Evolutionary conservation across 768 basidiomycete species (phyloP), one percentile per base, ranked within the genome.

Genomic region (Lactarius sp.): DNA sequence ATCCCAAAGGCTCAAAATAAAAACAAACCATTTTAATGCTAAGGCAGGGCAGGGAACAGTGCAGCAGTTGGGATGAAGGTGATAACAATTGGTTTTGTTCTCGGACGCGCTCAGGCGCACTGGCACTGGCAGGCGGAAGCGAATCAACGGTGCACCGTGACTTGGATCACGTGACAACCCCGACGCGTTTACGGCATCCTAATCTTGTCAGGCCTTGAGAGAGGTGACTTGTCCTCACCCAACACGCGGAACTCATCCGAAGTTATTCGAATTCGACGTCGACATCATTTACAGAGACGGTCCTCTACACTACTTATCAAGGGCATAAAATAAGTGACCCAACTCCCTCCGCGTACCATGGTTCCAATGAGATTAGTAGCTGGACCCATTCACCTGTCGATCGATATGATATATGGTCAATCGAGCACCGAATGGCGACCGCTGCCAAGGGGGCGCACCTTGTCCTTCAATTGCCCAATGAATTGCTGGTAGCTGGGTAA

Each of bases 401-500:
- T 10, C 36, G 52, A 36, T 27, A 42, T 13, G 8, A 13, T 27
- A 41, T 14, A 13, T 6, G 34, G 46, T 65, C n/a, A 65, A 54
- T 65, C 59, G n/a, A 65, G 20, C 34, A 60, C 8, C 13, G 64
- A 52, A 44, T 44, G 13, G 6, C 54, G 54, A 7, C 34, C n/a
- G n/a, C n/a, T 22, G 14, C 54, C 31, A 22, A 14, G 16, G 6
- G 6, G 10, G 31, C 73, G 47, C 27, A 88, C 90, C 86, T 92
- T 97, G 72, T 96, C 93, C 78, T 93, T 95, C 69, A 98, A 75
- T 65, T 90, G 86, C 37, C 83, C 84, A 69, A 97, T 83, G 76
- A 92, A 98, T 74, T 98, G 96, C 71, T 94, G 90, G 76, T 98
- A 99, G 73, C 94, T 97, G 54, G 94, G 94, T 71, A 93, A 79